Evolutionary conservation across 768 basidiomycete genomes (phyloP), one percentile per base, ranked within the genome.

Genomic region (Suillus ampliporus): DNA sequence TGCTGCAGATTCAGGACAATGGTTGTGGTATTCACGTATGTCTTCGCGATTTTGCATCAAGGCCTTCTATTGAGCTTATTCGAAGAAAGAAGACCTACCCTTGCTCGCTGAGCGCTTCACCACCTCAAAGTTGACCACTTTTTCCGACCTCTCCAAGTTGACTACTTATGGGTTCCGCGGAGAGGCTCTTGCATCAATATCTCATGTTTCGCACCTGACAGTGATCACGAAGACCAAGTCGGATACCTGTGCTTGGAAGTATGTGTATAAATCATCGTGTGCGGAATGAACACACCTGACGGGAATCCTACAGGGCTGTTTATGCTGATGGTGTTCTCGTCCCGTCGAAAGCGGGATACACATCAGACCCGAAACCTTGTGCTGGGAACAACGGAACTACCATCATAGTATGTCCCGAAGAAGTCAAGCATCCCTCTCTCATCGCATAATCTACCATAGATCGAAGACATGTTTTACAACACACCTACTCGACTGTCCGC

Each of bases 161-260:
- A 82, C 85, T 2, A 99, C 97, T 0, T 99, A 98, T 74, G 97
- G 97, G 1, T 99, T 99, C 76, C 86, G 97, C 57, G 97, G 97
- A 34, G 97, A 99, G 78, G 97, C 97, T 0, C 78, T 99, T 53
- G 97, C 97, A 3, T 96, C 94, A 14, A 94, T 99, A 63, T 96
- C 94, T 5, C 95, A 97, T 76, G 94, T 97, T 44, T 89, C 95
- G 1, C 92, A 91, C 73, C 80, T 99, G 60, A 87, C 88, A 19
- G 91, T 99, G 11, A 78, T n/a, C n/a, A 97, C 95, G 6, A 99
- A 98, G 79, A 94, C 91, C 0, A 91, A 86, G 71, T 70, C 79
- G 0, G 94, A 95, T 44, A 76, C 82, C 3, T 94, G 91, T 74
- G 97, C 95, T 6, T 98, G 94, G 94, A 97, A 90, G 97, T 97